phyloP scores from a whole-genome alignment of 805 yeast species.

The Ogataea populi-albae region DNA sequence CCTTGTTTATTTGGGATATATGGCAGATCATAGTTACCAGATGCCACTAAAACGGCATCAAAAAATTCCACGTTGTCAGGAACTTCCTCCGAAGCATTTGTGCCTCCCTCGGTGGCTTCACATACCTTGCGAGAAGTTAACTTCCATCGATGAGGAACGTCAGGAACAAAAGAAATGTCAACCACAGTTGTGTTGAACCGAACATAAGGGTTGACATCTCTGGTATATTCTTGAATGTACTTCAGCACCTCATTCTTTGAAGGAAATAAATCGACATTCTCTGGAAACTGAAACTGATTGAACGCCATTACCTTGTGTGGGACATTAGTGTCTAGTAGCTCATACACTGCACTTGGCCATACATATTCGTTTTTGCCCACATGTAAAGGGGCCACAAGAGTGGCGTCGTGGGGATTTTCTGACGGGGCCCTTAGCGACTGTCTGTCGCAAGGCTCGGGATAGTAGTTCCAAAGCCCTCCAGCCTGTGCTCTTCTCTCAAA shows the following conservation, averaged over 20 bases:
- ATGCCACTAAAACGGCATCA: constrained; percentile 63
- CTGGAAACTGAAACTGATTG: constrained; percentile 49
- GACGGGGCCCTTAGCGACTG: constrained; percentile 28
- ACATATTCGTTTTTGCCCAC: constrained; percentile 24
- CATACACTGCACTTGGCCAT: constrained; percentile 60
- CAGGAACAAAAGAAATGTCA: constrained; percentile 32
- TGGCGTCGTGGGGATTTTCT: constrained; percentile 21
- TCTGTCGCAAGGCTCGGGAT: constrained; percentile 26
- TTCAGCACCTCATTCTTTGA: constrained; percentile 53
- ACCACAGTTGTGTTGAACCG: constrained; percentile 48
- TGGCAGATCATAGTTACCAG: constrained; percentile 64
- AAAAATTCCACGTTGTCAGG: constrained; percentile 39
- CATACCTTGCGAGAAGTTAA: constrained; percentile 37
- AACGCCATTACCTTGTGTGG: constrained; percentile 67
- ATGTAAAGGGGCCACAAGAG: constrained; percentile 11
- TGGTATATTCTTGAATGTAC: constrained; percentile 55
- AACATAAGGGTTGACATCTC: constrained; percentile 39
- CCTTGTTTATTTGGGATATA: constrained; percentile 57
- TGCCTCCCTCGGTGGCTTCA: constrained; percentile 33
- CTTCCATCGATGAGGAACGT: constrained; percentile 37
- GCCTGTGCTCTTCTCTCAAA: constrained; percentile 55
- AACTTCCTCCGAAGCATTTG: constrained; percentile 8
- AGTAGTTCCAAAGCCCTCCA: constrained; percentile 85
- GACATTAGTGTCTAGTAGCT: constrained; percentile 68
- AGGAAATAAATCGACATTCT: constrained; percentile 51